phyloP scores from a whole-genome alignment of 1,284 basidiomycete genomes.

The Ceratobasidium sp. region DNA sequence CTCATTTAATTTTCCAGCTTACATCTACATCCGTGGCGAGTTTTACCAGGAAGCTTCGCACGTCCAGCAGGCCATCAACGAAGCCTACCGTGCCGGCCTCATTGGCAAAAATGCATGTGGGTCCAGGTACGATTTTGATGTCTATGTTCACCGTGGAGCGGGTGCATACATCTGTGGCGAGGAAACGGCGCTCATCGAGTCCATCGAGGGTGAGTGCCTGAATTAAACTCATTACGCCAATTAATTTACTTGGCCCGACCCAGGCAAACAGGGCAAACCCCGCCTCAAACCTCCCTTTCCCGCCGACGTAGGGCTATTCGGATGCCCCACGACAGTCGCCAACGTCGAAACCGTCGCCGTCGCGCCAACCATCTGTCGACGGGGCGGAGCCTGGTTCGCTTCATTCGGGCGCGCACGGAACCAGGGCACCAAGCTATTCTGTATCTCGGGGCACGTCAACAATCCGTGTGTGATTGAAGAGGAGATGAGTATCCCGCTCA shows the following conservation, averaged over 20 bases:
- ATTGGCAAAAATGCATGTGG: constrained; percentile 93
- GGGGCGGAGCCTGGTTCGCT: constrained; percentile 93
- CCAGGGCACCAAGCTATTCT: constrained; percentile 94
- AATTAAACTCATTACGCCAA: background rate
- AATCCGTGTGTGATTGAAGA: constrained; percentile 98
- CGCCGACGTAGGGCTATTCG: constrained; percentile 95
- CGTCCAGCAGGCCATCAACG: constrained; percentile 92
- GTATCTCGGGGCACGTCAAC: constrained; percentile 97
- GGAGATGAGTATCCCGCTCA: constrained; percentile 97
- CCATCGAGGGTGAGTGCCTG: constrained; percentile 66
- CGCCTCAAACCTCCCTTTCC: constrained; percentile 99
- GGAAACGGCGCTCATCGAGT: constrained; percentile 98
- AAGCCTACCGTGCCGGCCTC: constrained; percentile 92
- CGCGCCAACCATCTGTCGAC: constrained; percentile 93
- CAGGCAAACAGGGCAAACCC: constrained; percentile 94
- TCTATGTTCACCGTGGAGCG: constrained; percentile 96
- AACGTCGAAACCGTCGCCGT: constrained; percentile 99
- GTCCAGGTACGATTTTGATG: constrained; percentile 92
- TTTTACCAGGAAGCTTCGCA: constrained; percentile 96
- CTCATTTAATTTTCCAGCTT: constrained; percentile 58
- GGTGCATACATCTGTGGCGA: constrained; percentile 99
- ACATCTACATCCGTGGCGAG: constrained; percentile 99
- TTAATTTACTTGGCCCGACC: constrained; percentile 40
- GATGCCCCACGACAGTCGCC: constrained; percentile 95
- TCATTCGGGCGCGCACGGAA: constrained; percentile 92